Evolutionary conservation across 1,284 basidiomycete genomes (phyloP).

Genomic region (Fomitopsis schrenkii): DNA sequence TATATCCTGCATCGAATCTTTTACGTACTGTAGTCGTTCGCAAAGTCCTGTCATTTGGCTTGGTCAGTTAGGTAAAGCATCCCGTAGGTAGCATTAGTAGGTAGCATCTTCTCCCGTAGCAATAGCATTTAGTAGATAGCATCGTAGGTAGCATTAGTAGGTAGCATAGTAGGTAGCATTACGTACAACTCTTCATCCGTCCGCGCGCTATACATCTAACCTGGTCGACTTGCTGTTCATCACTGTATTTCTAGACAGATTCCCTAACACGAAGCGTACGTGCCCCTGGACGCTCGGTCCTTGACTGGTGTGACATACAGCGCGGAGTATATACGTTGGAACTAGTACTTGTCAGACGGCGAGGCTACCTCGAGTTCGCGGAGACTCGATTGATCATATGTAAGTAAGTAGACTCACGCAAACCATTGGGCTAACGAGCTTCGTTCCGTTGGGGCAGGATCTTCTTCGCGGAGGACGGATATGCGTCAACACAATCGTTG

Average conservation of each 20-base stretch:
- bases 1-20: conserved; percentile 17
- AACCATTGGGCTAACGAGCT: too few relatives aligned
- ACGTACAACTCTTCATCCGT: not conserved
- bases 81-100: conserved; percentile 35
- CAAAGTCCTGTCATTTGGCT: conserved; percentile 6
- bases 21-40: conserved; percentile 26
- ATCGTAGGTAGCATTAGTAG: conserved; percentile 1
- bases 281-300: not conserved
- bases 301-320: not conserved
- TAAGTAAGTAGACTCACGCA: too few relatives aligned
- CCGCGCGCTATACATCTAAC: not conserved
- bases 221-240: not conserved
- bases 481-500: too few relatives aligned
- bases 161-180: not conserved
- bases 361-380: too few relatives aligned
- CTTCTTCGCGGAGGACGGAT: too few relatives aligned
- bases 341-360: too few relatives aligned
- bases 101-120: conserved; percentile 31
- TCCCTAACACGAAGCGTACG: not conserved
- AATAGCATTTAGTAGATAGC: conserved; percentile 3
- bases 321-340: too few relatives aligned
- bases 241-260: not conserved
- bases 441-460: too few relatives aligned
- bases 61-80: conserved; percentile 6
- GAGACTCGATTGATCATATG: too few relatives aligned